Base-by-base conservation (phyloP, 148 eudicot genomes). In the Drosera capensis region DNA sequence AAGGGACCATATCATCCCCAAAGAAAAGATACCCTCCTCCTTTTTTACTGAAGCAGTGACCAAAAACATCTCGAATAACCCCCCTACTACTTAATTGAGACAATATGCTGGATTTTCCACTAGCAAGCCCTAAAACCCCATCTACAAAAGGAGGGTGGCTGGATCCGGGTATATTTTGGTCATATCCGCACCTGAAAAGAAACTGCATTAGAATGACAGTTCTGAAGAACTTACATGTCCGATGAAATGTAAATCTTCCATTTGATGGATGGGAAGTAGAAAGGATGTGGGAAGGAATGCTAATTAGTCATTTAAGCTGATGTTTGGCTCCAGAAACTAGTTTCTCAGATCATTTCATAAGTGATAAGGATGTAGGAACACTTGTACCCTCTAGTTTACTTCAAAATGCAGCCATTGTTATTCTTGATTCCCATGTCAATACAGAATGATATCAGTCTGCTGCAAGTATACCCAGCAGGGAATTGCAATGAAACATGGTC, bases 1-100 rank as follows among this genome's bases (percentile, higher is more conserved):
- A 42, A 31, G 88, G 88, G 40, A 80, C 52, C 26, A 80, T 53
- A 67, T 68, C 78, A 52, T 78, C 74, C 25, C 99, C 99, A 25
- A 90, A 65, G 69, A 78, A 85, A 30, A 85, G 66, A 59, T 60
- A 81, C 9, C 99, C 97, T 35, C 84, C 95, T 54, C 88, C 94
- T 67, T 74, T 73, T 36, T 60, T 56, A 37, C 93, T 70, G 38
- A 90, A 65, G 52, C 99, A 90, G 57, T 85, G 95, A 21, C 95
- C 94, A 45, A 85, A 57, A 21, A 85, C 80, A 55, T 84, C 76
- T 64, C 64, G 59, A 2, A 67, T 68, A 24, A 80, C 25, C 48
- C 75, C 78, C 38, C 61, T 37, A 20, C 56, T 67, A 37, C 60
- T 43, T 21, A 90, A 58, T 58, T 90, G 99, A 25, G 79, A 56